phyloP scores from a whole-genome alignment of 1,284 basidiomycete genomes.

The Paramarasmius palmivorus region DNA sequence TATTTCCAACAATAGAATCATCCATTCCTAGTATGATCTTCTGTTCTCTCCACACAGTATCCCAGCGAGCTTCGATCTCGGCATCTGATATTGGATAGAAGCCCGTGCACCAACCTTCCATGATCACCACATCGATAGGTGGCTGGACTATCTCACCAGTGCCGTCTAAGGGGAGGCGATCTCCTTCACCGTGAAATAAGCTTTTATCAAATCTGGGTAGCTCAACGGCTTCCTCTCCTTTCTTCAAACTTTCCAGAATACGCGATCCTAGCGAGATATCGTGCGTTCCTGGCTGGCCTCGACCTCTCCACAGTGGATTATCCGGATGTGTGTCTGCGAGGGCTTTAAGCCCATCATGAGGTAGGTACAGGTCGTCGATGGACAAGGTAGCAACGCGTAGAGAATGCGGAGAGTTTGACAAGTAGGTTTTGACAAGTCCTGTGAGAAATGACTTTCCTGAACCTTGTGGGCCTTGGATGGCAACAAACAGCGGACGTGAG shows the following conservation, averaged over 20 bases:
- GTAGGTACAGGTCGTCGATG: conserved; percentile 86
- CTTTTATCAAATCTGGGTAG: conserved; percentile 91
- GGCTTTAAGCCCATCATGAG: conserved; percentile 54
- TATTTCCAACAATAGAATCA: conserved; percentile 36
- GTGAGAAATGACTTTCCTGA: conserved; percentile 81
- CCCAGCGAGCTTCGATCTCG: conserved; percentile 48
- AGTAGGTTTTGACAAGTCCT: conserved; percentile 47
- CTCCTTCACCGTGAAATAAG: conserved; percentile 76
- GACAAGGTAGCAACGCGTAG: conserved; percentile 71
- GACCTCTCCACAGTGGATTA: conserved; percentile 72
- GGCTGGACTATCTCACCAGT: conserved; percentile 40
- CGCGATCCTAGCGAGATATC: conserved; percentile 66
- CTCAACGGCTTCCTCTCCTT: conserved; percentile 48
- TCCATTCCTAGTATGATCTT: conserved; percentile 38
- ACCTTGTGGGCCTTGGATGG: conserved; percentile 86
- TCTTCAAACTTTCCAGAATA: conserved; percentile 52
- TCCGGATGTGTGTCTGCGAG: conserved; percentile 55
- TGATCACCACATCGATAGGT: conserved; percentile 81
- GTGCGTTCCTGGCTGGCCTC: conserved; percentile 89
- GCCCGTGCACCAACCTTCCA: conserved; percentile 86
- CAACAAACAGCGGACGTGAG: conserved; percentile 64
- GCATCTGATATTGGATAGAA: conserved; percentile 58
- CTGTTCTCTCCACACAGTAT: conserved; percentile 39
- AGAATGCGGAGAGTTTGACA: conserved; percentile 49
- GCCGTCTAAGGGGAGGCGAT: conserved; percentile 57